These are phyloP conservation scores for Plasmodium knowlesi DNA, from an alignment of 169 alveolate genomes.

Conservation along the genomic window DNA sequence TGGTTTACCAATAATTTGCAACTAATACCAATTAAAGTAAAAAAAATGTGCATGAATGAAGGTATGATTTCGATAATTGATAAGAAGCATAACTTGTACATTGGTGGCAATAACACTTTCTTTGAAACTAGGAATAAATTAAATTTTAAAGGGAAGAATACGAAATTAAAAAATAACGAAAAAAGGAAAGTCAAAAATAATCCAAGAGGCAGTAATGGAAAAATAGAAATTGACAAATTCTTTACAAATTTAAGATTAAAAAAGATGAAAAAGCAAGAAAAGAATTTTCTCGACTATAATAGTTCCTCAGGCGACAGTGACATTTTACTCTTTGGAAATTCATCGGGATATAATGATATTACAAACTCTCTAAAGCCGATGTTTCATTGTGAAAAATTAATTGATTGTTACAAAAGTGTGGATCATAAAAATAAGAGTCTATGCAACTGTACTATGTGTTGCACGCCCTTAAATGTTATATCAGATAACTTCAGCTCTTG, in stretches of 20 bases:
- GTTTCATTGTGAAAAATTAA: conserved; percentile 30
- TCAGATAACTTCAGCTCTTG: conserved; percentile 58
- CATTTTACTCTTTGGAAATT: conserved; percentile 41
- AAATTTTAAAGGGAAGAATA: conserved; percentile 21
- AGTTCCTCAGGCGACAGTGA: conserved; percentile 67
- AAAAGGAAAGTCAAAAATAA: conserved; percentile 6
- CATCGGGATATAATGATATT: not conserved
- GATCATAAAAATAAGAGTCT: not conserved
- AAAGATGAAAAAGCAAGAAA: conserved; percentile 51
- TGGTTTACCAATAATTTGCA: conserved; percentile 75
- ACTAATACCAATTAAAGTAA: conserved; percentile 44
- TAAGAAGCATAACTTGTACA: conserved; percentile 55
- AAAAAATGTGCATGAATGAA: conserved; percentile 64
- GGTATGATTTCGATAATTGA: conserved; percentile 61
- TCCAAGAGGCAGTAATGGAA: conserved; percentile 7
- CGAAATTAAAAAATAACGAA: conserved; percentile 19
- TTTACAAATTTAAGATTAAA: conserved; percentile 58
- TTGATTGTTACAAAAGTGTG: conserved; percentile 2
- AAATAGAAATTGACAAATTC: conserved; percentile 54
- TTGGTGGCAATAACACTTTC: conserved; percentile 45
- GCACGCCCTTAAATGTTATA: conserved; percentile 12
- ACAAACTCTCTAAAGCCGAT: conserved; percentile 15
- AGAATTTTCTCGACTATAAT: conserved; percentile 32
- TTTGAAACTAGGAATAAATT: conserved; percentile 48
- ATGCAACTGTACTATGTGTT: not conserved